Percentiles rank a stretch among this genome's conserved stretches.
Evolutionary conservation across 371 early-diverging fungal genomes (phyloP).

Genomic region (Mucor velutinosus): DNA sequence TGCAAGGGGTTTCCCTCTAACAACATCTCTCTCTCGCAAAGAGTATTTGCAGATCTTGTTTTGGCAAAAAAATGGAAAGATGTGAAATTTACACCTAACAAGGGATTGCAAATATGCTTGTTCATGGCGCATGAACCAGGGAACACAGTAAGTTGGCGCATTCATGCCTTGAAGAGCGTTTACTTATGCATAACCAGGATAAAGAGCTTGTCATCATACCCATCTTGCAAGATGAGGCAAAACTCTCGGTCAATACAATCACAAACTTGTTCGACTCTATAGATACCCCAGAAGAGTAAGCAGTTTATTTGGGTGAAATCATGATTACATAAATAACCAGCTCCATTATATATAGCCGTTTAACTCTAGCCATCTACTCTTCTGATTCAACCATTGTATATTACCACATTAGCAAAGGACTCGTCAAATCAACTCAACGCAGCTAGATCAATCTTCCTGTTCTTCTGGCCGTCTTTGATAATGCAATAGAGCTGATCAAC

Average conservation of each 20-base stretch:
- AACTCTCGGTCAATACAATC: constrained; percentile 11
- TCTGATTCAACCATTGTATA: constrained; percentile 50
- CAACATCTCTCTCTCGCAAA: constrained; percentile 13
- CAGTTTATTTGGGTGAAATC: not conserved
- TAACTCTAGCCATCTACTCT: constrained; percentile 49
- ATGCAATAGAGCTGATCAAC: constrained; percentile 31
- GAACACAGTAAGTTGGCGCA: not conserved
- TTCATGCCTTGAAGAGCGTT: not conserved
- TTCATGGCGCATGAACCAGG: constrained; percentile 29
- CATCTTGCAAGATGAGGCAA: constrained; percentile 9
- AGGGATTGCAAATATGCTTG: constrained; percentile 17
- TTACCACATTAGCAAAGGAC: constrained; percentile 42
- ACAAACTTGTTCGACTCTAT: not conserved
- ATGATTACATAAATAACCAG: not conserved
- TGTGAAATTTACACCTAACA: constrained; percentile 16
- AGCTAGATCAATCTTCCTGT: constrained; percentile 31
- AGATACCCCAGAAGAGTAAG: not conserved
- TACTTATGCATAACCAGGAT: not conserved
- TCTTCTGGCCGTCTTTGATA: constrained; percentile 36
- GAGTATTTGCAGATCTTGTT: constrained; percentile 16
- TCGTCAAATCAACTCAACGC: constrained; percentile 22
- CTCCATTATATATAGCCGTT: not conserved
- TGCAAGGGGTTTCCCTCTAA: constrained; percentile 1
- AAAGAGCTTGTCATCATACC: constrained; percentile 20
- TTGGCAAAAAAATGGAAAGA: constrained; percentile 32